Conservation (phyloP, 2,329 filamentous ascomycete species). For the Aspergillus hiratsukae region DNA sequence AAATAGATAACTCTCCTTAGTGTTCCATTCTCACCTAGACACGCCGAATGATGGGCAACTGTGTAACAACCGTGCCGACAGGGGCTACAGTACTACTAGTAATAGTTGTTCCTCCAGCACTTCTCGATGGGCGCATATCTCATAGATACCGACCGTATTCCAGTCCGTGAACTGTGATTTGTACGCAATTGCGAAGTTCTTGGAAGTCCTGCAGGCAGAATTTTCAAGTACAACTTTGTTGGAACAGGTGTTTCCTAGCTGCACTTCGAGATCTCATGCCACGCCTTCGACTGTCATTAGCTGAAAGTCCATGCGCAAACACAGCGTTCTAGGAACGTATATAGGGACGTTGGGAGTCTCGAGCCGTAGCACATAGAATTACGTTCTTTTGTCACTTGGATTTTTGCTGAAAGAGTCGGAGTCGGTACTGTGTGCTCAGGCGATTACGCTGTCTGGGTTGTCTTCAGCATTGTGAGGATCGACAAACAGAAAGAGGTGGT, state of each 20-base stretch:
- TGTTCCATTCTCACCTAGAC: background rate
- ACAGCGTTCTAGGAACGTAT: no score
- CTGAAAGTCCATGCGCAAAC: no score
- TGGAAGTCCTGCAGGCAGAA: background rate
- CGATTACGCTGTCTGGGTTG: background rate
- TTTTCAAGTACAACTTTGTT: background rate
- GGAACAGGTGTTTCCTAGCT: background rate
- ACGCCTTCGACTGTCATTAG: no score
- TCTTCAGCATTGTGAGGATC: background rate
- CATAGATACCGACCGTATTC: background rate
- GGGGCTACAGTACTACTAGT: background rate
- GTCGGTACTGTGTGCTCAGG: background rate
- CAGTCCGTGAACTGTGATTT: background rate
- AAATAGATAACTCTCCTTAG: background rate
- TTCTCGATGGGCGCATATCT: background rate
- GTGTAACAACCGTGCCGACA: background rate
- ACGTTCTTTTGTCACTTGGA: no score
- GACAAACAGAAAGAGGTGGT: background rate
- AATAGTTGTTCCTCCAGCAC: background rate
- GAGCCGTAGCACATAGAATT: no score
- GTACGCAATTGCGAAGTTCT: background rate
- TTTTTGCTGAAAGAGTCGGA: background rate
- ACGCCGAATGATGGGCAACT: background rate
- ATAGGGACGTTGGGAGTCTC: no score
- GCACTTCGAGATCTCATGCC: no score